These are phyloP conservation scores for Fusarium illudens DNA, from an alignment of 2,329 filamentous ascomycete genomes.

Conservation along the genomic window DNA sequence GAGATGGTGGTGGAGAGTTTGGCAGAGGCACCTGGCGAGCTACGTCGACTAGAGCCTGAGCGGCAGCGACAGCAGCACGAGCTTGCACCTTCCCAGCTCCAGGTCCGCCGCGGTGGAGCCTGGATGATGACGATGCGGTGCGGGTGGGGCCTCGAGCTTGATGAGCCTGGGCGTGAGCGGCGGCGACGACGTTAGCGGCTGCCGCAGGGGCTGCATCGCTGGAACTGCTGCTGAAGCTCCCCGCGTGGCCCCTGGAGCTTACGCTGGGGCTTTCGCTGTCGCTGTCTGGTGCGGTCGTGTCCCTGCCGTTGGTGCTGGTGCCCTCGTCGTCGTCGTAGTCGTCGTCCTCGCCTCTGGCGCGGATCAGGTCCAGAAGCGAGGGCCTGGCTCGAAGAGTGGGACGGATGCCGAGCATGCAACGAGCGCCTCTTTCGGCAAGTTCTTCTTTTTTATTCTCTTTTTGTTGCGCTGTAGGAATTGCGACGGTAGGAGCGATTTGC, in stretches of 20 bases:
- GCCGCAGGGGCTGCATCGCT: conserved; percentile 35
- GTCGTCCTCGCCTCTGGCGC: conserved; percentile 46
- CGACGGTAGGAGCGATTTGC: conserved; percentile 5
- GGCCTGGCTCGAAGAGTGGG: conserved; percentile 61
- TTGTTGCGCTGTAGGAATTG: conserved; percentile 14
- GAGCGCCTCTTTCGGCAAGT: conserved; percentile 23
- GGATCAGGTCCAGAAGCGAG: conserved; percentile 62
- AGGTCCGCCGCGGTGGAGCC: conserved; percentile 40
- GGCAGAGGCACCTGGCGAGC: conserved; percentile 52
- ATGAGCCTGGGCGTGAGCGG: neutral
- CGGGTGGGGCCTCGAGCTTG: conserved; percentile 26
- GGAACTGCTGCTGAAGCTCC: conserved; percentile 19
- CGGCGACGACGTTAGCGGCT: conserved; percentile 21
- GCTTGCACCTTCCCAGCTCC: conserved; percentile 23
- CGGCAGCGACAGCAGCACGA: conserved; percentile 15
- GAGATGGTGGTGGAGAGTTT: conserved; percentile 53
- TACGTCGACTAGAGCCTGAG: conserved; percentile 44
- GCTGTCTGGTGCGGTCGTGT: neutral
- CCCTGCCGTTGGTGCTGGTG: conserved; percentile 6
- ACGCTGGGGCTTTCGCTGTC: conserved; percentile 6
- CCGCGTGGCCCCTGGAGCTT: conserved; percentile 7
- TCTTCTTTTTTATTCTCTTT: neutral
- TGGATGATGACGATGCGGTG: conserved; percentile 46
- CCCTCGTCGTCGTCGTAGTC: conserved; percentile 27
- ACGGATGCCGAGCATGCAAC: conserved; percentile 61